Conservation (phyloP, 140 eudicot genomes). For the Senecio squalidus region DNA sequence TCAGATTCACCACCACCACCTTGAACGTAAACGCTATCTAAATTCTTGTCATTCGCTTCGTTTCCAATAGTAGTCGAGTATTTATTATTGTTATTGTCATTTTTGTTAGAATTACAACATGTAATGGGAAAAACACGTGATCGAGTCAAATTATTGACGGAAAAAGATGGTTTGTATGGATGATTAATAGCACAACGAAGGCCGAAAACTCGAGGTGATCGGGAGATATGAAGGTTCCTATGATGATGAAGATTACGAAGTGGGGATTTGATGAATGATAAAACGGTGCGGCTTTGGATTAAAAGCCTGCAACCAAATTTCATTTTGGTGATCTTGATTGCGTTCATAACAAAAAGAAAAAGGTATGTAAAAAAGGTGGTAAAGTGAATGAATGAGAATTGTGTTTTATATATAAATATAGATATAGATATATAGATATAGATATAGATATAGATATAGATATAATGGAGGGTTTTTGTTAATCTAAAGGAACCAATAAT, state of each 20-base stretch:
- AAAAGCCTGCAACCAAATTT: slow-evolving; percentile 30
- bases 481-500: slow-evolving; percentile 27
- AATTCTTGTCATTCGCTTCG: slow-evolving; percentile 50
- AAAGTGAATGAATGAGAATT: slow-evolving; percentile 1
- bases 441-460: too few relatives aligned
- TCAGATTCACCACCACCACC: slow-evolving; percentile 40
- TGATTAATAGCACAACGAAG: slow-evolving; percentile 18
- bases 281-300: slow-evolving; percentile 30
- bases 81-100: slow-evolving; percentile 19
- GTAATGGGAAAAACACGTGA: slow-evolving; percentile 34
- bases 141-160: slow-evolving; percentile 39
- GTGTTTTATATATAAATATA: slow-evolving; percentile 13
- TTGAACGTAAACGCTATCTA: slow-evolving; percentile 53
- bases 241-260: not conserved
- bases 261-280: slow-evolving; percentile 25
- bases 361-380: not conserved
- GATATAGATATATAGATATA: too few relatives aligned
- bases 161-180: slow-evolving; percentile 30
- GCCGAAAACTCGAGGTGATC: slow-evolving; percentile 22
- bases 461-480: slow-evolving; percentile 15
- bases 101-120: slow-evolving; percentile 5
- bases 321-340: slow-evolving; percentile 23
- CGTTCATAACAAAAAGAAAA: slow-evolving; percentile 20
- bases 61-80: slow-evolving; percentile 45
- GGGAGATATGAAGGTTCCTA: slow-evolving; percentile 21